Base-by-base conservation (phyloP, 1,284 basidiomycete genomes). In the Apiotrichum laibachii region DNA sequence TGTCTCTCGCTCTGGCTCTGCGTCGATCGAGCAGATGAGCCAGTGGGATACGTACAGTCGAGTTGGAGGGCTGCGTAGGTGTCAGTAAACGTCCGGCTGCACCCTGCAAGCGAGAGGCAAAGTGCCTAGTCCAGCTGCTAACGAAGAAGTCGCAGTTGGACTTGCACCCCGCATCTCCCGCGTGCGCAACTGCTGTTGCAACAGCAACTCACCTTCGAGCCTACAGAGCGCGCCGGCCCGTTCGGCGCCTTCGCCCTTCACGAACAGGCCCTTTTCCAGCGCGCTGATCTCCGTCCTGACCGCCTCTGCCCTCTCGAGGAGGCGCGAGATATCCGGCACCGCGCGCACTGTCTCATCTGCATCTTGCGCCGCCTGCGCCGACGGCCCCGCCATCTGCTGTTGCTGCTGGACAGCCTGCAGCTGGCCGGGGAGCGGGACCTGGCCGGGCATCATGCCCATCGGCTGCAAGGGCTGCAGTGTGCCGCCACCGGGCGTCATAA, bases 221-320 rank as follows among this genome's bases (percentile, higher is more conserved):
- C 57, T 39, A 3, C 39, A 37, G 12, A 59, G 40, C 7, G 45
- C 51, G 26, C 56, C 45, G 9, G 39, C 42, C 10, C 46, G 50
- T 51, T 49, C 46, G n/a, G 34, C 43, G 26, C 55, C 50, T n/a
- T 48, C 40, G 7, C 50, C 51, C 33, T 18, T 11, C 22, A 11
- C 33, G 21, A 59, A 64, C 44, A 61, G 35, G 1, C 16, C 39
- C 33, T 31, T 26, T 22, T 62, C 62, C 13, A 56, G 31, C 18
- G 7, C 40, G 10, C 31, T n/a, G 15, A 53, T 55, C 39, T 61
- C 64, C 8, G 26, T 43, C 0, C 53, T 33, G 9, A 64, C 43
- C 13, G 37, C 53, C 50, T 58, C 65, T 11, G 60, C 65, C 26
- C 58, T 52, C 37, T 64, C 65, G 5, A 64, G 21, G n/a, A 60